Percentiles rank a stretch among this genome's conserved stretches.
Conservation (phyloP, 331 rosid genomes). For the Quercus lobata region DNA sequence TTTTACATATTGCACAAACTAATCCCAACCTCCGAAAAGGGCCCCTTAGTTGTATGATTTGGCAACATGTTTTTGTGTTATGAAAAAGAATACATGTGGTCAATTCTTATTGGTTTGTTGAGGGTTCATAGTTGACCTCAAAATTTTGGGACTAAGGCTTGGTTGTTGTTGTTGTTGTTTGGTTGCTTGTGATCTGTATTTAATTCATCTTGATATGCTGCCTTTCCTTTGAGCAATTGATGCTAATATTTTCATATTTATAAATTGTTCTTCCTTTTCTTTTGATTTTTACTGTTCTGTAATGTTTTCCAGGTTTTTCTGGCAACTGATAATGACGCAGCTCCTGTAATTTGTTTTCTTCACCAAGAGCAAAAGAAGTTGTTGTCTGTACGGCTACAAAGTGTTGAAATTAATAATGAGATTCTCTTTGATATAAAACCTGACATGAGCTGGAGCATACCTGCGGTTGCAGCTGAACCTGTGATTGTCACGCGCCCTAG, state of each 20-base stretch:
- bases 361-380: slow-evolving; percentile 85
- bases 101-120: no score
- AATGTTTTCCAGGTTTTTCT: slow-evolving; percentile 68
- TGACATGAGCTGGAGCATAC: slow-evolving; percentile 95
- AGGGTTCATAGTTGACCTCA: no score
- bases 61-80: background rate
- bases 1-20: no score
- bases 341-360: slow-evolving; percentile 90
- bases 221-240: background rate
- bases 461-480: slow-evolving; percentile 83
- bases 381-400: slow-evolving; percentile 78
- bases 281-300: slow-evolving; percentile 21
- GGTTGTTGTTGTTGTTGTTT: background rate
- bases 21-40: background rate
- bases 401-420: slow-evolving; percentile 85
- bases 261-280: slow-evolving; percentile 1
- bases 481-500: slow-evolving; percentile 85
- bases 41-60: slow-evolving; percentile 14
- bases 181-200: background rate
- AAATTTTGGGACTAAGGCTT: no score
- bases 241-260: background rate
- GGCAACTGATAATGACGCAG: slow-evolving; percentile 74
- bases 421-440: slow-evolving; percentile 76
- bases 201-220: background rate
- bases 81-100: no score